These are phyloP conservation scores for Vickermania spadyakhi DNA, from an alignment of 208 protist species.

Conservation along the genomic window DNA sequence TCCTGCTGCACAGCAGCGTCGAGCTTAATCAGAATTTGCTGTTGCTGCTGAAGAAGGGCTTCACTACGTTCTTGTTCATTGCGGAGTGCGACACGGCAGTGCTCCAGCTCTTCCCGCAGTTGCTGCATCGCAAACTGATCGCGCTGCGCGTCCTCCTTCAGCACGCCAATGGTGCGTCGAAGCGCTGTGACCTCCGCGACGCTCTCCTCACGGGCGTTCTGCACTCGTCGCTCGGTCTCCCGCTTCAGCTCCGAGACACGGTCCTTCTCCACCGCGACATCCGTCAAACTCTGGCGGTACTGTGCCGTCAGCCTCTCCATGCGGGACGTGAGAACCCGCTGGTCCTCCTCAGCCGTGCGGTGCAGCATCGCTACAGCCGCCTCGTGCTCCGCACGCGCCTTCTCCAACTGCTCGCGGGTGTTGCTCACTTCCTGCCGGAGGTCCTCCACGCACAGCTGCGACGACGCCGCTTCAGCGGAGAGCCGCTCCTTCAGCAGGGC, in stretches of 20 bases:
- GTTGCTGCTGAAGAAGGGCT: constrained; percentile 13
- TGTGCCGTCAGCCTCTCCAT: constrained; percentile 20
- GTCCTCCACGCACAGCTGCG: constrained; percentile 20
- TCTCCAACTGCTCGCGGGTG: constrained; percentile 10
- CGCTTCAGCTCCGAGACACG: constrained; percentile 20
- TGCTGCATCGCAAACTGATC: constrained; percentile 25
- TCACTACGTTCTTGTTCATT: constrained; percentile 11
- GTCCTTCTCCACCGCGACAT: constrained; percentile 16
- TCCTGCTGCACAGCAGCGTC: constrained; percentile 41
- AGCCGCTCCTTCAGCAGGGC: constrained; percentile 56
- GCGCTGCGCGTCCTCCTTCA: constrained; percentile 33
- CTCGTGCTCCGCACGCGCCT: constrained; percentile 21
- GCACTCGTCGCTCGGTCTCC: constrained; percentile 27
- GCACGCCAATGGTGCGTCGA: constrained; percentile 23
- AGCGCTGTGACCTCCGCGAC: constrained; percentile 35
- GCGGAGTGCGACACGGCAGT: constrained; percentile 3
- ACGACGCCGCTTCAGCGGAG: constrained; percentile 34
- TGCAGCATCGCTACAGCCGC: constrained; percentile 19
- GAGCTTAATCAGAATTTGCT: constrained; percentile 19
- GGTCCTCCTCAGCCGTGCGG: constrained; percentile 20
- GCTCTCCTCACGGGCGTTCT: constrained; percentile 24
- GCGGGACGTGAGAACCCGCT: constrained; percentile 18
- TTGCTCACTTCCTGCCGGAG: constrained; percentile 25
- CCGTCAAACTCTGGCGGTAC: constrained; percentile 13
- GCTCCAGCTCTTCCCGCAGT: constrained; percentile 18